phyloP scores from a whole-genome alignment of 306 rosid genomes.

The Morella rubra region DNA sequence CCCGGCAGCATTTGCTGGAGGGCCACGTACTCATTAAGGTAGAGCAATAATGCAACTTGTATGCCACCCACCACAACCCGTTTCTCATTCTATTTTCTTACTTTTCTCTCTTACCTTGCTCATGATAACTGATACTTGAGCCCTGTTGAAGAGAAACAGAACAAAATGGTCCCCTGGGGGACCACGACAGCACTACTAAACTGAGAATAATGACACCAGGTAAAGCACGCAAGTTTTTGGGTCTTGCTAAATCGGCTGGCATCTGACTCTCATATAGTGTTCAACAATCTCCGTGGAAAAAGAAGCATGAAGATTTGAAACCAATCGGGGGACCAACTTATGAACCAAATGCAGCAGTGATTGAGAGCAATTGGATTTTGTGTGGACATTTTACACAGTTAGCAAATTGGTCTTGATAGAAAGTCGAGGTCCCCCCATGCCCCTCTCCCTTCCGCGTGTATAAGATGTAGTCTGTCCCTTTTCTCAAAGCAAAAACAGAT shows the following conservation, averaged over 20 bases:
- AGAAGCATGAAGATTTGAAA: background rate
- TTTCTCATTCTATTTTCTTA: slow-evolving; percentile 38
- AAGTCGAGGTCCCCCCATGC: background rate
- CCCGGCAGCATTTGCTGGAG: slow-evolving; percentile 40
- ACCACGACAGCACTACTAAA: slow-evolving; percentile 20
- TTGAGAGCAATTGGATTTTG: background rate
- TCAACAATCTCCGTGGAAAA: background rate
- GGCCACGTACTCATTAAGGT: slow-evolving; percentile 45
- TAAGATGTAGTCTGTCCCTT: background rate
- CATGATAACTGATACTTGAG: slow-evolving; percentile 41
- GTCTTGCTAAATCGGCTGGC: background rate
- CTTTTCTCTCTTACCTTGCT: slow-evolving; percentile 32
- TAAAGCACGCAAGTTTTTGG: slow-evolving; percentile 15
- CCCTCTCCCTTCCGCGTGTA: background rate
- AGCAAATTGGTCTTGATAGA: too few species aligned
- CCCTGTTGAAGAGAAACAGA: slow-evolving; percentile 38
- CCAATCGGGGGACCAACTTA: background rate
- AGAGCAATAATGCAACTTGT: slow-evolving; percentile 43
- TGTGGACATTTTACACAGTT: background rate
- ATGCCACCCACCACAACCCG: slow-evolving; percentile 33
- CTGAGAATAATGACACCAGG: slow-evolving; percentile 12
- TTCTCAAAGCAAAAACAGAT: background rate
- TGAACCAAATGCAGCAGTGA: background rate
- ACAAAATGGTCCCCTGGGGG: slow-evolving; percentile 33
- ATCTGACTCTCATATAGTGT: background rate